These are phyloP conservation scores for Adenanthera pavonina DNA, from an alignment of 306 rosid genomes.

Conservation along the genomic window DNA sequence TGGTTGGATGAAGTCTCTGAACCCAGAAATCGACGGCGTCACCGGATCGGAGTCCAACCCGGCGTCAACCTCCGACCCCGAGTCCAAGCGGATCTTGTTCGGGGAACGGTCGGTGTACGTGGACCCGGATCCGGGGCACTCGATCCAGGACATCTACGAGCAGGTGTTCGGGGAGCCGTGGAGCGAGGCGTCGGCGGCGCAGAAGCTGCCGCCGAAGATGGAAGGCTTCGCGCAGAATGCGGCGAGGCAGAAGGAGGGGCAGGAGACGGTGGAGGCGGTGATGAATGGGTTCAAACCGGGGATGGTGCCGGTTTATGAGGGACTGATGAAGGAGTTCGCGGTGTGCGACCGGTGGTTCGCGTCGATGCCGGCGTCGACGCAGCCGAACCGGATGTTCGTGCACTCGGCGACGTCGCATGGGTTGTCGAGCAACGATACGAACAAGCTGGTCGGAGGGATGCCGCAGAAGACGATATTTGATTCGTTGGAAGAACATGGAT, in stretches of 20 bases:
- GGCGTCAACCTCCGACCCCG: slow-evolving; percentile 54
- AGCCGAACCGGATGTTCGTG: slow-evolving; percentile 77
- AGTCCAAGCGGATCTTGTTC: slow-evolving; percentile 47
- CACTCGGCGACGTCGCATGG: slow-evolving; percentile 90
- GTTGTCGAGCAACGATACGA: slow-evolving; percentile 54
- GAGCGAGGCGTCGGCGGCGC: slow-evolving; percentile 57
- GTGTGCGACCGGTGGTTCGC: slow-evolving; percentile 88
- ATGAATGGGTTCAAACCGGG: slow-evolving; percentile 79
- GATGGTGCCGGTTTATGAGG: slow-evolving; percentile 54
- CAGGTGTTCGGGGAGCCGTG: slow-evolving; percentile 80
- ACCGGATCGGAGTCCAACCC: slow-evolving; percentile 60
- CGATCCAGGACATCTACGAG: slow-evolving; percentile 75
- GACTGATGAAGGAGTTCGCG: slow-evolving; percentile 68
- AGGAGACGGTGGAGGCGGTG: slow-evolving; percentile 61
- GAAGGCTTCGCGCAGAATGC: slow-evolving; percentile 76
- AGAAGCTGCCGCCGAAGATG: slow-evolving; percentile 58
- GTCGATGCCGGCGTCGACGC: slow-evolving; percentile 74
- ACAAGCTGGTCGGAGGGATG: slow-evolving; percentile 59
- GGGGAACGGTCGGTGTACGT: slow-evolving; percentile 53
- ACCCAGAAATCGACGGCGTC: slow-evolving; percentile 74
- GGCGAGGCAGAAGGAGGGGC: slow-evolving; percentile 36
- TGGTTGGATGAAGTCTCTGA: slow-evolving; percentile 83
- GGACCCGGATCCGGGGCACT: slow-evolving; percentile 84
- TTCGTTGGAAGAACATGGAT: slow-evolving; percentile 67
- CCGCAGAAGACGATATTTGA: slow-evolving; percentile 91